Conservation (phyloP, 2,329 filamentous ascomycete species). For the Trichoderma gracile region DNA sequence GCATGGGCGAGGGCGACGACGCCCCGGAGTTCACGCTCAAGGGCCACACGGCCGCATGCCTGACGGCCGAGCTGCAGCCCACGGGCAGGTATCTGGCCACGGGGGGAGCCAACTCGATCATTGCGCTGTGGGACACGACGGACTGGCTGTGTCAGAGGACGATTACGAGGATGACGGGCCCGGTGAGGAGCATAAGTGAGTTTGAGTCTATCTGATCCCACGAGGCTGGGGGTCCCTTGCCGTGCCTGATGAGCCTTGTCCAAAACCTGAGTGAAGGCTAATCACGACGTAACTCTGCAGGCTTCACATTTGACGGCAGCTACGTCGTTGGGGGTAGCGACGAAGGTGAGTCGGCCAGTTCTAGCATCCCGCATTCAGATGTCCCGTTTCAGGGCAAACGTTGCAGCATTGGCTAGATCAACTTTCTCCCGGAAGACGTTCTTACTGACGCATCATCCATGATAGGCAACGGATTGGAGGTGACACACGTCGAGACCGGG, state of each 20-base stretch:
- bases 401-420: slow-evolving; percentile 10
- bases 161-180: slow-evolving; percentile 66
- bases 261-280: neutral
- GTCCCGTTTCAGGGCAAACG: neutral
- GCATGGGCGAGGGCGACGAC: slow-evolving; percentile 48
- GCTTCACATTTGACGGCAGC: slow-evolving; percentile 76
- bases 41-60: slow-evolving; percentile 72
- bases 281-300: slow-evolving; percentile 39
- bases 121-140: slow-evolving; percentile 74
- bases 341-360: slow-evolving; percentile 52
- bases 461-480: slow-evolving; percentile 61
- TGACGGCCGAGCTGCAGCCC: slow-evolving; percentile 69
- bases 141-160: slow-evolving; percentile 77
- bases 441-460: slow-evolving; percentile 9
- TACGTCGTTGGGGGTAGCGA: slow-evolving; percentile 74
- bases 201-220: slow-evolving; percentile 21
- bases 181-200: slow-evolving; percentile 68
- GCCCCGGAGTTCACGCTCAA: slow-evolving; percentile 61
- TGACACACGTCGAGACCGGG: slow-evolving; percentile 72
- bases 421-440: neutral
- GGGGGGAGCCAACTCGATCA: slow-evolving; percentile 72
- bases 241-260: neutral
- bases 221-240: neutral
- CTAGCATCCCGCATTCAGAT: neutral
- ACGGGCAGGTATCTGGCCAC: slow-evolving; percentile 71